Base-by-base conservation (phyloP, 2,329 filamentous ascomycete genomes). In the Cercospora zeina region DNA sequence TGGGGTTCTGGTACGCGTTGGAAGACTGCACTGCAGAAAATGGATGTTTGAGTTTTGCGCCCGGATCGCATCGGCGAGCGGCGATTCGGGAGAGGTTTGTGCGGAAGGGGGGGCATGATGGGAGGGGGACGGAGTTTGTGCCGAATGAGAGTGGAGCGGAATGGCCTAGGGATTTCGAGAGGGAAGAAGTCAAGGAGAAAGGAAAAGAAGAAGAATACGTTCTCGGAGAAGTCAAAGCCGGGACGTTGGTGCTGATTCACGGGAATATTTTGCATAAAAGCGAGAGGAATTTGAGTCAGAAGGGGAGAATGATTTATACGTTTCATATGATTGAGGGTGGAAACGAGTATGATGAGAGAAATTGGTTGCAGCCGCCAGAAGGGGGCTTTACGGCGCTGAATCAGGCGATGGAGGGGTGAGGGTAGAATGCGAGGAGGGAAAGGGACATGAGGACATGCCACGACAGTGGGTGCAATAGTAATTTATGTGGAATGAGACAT, bases 1-100 rank as follows among this genome's bases (percentile, higher is more conserved):
- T 97, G 1, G 95, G 95, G 0, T 97, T 93, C 79, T 99, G 95
- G 95, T 96, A 97, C 76, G 95, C 95, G 11, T 83, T 99, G 39
- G 93, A 99, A 79, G 93, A 97, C 76, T 91, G 91, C 21, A 93
- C 90, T 7, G 80, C 82, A 0, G 86, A 88, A 74, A 99, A 99
- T 75, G 95, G 92, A 1, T 96, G 93, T 71, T 76, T 99, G 72
- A 90, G 88, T 66, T 96, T 97, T 77, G 83, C 91, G 68, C 87
- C 86, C 0, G 93, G 93, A 0, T 91, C 88, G 68, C 93, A 97
- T 73, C 85, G 81, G 70, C 87, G 88, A 73, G 87, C 88, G 2
- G 84, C 87, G 10, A 82, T 97, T 9, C 79, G 79, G 64, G 84
- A 87, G 73, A 81, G 95, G 36, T 89, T 97, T 72, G 91, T 97